A percentile compares a stretch with the other conserved stretches of the same genome.
These are phyloP conservation scores for Trifolium repens DNA, from an alignment of 306 rosid species.

Conservation along the genomic window DNA sequence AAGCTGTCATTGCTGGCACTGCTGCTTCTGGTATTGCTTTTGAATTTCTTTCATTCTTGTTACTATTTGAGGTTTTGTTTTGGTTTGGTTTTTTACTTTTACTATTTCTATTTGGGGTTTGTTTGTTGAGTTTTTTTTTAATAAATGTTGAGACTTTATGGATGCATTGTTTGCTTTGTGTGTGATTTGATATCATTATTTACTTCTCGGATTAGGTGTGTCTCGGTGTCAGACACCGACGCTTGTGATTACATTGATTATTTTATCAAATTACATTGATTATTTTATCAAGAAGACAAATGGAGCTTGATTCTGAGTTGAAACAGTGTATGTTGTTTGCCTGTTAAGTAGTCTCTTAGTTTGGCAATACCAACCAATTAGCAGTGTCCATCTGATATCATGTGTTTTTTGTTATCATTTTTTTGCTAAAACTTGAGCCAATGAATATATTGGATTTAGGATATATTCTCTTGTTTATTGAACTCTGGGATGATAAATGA, in stretches of 20 bases:
- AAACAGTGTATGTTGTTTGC: not conserved
- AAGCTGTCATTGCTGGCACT: conserved; percentile 87
- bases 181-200: not conserved
- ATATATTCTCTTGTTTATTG: conserved; percentile 25
- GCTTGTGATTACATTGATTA: too few relatives aligned
- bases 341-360: not conserved
- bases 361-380: not conserved
- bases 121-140: not conserved
- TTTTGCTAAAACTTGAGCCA: not conserved
- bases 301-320: conserved; percentile 22
- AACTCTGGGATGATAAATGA: conserved; percentile 9
- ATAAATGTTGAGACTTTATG: not conserved
- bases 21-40: conserved; percentile 69
- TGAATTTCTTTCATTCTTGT: not conserved
- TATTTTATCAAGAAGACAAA: not conserved
- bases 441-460: not conserved
- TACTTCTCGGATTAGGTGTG: not conserved
- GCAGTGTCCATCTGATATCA: not conserved
- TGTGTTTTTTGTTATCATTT: not conserved
- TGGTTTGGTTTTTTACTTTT: too few relatives aligned
- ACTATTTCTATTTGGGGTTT: not conserved
- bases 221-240: not conserved
- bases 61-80: not conserved
- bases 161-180: not conserved
- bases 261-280: too few relatives aligned